Evolutionary conservation across 1,139 yeast species (phyloP).

Genomic region (Pneumocystis oryctolagi): DNA sequence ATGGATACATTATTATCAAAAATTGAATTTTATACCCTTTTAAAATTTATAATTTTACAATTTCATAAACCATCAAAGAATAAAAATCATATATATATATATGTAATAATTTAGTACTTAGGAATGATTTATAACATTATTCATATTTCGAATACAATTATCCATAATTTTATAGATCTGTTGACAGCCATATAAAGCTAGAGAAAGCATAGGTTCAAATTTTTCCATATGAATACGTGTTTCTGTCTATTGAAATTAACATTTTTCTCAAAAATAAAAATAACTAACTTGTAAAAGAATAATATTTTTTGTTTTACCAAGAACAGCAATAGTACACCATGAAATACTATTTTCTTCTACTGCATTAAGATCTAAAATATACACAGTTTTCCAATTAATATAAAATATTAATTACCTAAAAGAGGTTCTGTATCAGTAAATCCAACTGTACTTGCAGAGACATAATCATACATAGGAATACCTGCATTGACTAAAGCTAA

Average conservation of each 20-base stretch:
- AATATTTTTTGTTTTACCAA: constrained; percentile 60
- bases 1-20: too few species aligned
- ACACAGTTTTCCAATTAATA: not conserved
- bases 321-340: constrained; percentile 63
- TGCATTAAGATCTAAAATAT: constrained; percentile 46
- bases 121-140: constrained; percentile 26
- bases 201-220: constrained; percentile 60
- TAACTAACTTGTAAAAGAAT: constrained; percentile 37
- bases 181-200: constrained; percentile 83
- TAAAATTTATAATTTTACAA: too few species aligned
- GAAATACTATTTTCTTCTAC: constrained; percentile 77
- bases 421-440: constrained; percentile 57
- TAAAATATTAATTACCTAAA: constrained; percentile 23
- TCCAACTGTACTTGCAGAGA: constrained; percentile 69
- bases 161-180: constrained; percentile 77
- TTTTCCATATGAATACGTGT: constrained; percentile 74
- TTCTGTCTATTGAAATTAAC: constrained; percentile 33
- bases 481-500: constrained; percentile 91
- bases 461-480: constrained; percentile 82
- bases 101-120: too few species aligned
- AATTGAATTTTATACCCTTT: too few species aligned
- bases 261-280: not conserved
- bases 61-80: too few species aligned
- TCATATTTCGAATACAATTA: constrained; percentile 54
- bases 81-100: too few species aligned